Evolutionary conservation across 208 protist species (phyloP).

Genomic region (Endotrypanum monterogeii): DNA sequence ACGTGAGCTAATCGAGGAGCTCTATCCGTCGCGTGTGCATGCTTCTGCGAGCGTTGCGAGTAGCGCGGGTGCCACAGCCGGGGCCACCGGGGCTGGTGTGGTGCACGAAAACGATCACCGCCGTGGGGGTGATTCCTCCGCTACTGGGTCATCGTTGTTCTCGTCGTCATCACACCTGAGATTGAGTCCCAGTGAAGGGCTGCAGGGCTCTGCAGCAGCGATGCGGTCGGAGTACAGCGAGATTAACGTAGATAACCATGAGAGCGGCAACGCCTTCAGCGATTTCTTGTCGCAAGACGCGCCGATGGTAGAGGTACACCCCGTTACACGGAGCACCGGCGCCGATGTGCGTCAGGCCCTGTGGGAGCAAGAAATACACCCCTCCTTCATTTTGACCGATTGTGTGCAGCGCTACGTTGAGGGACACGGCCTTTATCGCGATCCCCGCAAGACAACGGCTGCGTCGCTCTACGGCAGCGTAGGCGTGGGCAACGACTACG

Average conservation of each 20-base stretch:
- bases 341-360: conserved; percentile 86
- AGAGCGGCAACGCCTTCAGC: background rate
- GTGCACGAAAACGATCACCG: conserved; percentile 1
- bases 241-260: background rate
- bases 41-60: conserved; percentile 3
- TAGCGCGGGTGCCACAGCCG: background rate
- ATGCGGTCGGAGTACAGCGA: background rate
- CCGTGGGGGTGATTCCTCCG: background rate
- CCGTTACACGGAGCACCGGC: conserved; percentile 72
- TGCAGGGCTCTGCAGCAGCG: background rate
- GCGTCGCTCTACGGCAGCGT: conserved; percentile 34
- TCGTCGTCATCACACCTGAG: background rate
- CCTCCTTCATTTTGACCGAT: conserved; percentile 56
- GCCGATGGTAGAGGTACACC: conserved; percentile 83
- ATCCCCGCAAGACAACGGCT: conserved; percentile 65
- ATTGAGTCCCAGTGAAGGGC: background rate
- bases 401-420: conserved; percentile 81
- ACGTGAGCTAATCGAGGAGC: conserved; percentile 77
- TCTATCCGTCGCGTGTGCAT: conserved; percentile 50
- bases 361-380: conserved; percentile 78
- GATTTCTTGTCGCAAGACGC: conserved; percentile 21
- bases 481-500: conserved; percentile 20
- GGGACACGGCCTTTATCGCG: conserved; percentile 80
- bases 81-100: conserved; percentile 1
- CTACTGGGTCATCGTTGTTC: background rate